These are phyloP conservation scores for Cladosporium sp. DNA, from an alignment of 2,329 filamentous ascomycete genomes.

Conservation along the genomic window DNA sequence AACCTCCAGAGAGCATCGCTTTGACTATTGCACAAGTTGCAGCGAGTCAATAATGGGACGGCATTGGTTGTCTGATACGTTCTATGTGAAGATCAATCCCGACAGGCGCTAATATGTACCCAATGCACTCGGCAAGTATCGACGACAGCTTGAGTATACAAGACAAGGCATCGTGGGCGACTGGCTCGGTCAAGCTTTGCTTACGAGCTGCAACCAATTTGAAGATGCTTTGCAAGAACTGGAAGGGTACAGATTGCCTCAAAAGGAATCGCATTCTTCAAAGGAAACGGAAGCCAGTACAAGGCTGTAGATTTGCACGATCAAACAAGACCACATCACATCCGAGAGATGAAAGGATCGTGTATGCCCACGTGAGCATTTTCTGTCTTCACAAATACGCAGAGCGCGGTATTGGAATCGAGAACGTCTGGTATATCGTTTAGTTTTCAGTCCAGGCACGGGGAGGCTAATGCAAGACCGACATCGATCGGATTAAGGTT, in stretches of 20 bases:
- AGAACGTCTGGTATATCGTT: not conserved
- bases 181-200: not conserved
- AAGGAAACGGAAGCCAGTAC: not conserved
- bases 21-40: too few species aligned
- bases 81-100: too few species aligned
- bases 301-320: not conserved
- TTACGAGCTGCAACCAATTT: not conserved
- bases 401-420: too few species aligned
- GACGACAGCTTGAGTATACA: too few species aligned
- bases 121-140: too few species aligned
- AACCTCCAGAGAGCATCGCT: too few species aligned
- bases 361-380: not conserved
- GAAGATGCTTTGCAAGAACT: not conserved
- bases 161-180: too few species aligned
- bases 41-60: too few species aligned
- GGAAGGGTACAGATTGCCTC: not conserved
- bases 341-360: not conserved
- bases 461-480: not conserved
- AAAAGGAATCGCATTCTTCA: not conserved
- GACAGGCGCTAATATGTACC: too few species aligned
- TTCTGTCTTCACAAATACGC: not conserved
- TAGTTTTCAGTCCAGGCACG: not conserved
- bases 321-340: not conserved
- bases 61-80: too few species aligned
- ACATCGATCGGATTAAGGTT: not conserved